A percentile compares a stretch with the other conserved stretches of the same genome.
Evolutionary conservation across 345 rosid species (phyloP).

Genomic region (Melastoma malabathricum): DNA sequence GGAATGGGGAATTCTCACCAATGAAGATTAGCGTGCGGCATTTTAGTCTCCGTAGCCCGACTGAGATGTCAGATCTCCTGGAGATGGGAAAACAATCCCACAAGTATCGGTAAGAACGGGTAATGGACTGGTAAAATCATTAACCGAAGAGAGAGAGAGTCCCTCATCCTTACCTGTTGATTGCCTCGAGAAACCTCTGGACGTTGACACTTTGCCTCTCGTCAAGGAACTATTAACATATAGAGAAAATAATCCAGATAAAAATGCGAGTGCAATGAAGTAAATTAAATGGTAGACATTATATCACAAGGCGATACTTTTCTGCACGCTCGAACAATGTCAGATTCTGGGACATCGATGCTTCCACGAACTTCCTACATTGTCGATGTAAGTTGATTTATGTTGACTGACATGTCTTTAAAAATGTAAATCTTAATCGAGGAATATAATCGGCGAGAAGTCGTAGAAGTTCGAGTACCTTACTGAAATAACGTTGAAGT

Average conservation of each 20-base stretch:
- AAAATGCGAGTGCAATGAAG: too few species aligned
- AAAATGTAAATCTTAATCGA: background rate
- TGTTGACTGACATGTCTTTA: too few species aligned
- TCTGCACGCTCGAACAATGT: constrained; percentile 84
- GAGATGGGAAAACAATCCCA: constrained; percentile 1
- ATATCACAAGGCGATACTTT: constrained; percentile 27
- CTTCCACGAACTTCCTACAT: constrained; percentile 81
- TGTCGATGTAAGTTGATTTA: background rate
- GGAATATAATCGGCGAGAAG: background rate
- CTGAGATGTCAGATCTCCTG: constrained; percentile 80
- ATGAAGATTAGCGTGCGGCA: constrained; percentile 85
- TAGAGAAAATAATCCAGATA: background rate
- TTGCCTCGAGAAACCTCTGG: constrained; percentile 53
- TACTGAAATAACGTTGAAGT: constrained; percentile 86
- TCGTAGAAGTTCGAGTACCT: constrained; percentile 31
- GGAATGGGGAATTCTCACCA: constrained; percentile 86
- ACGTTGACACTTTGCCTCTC: constrained; percentile 76
- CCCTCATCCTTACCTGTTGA: constrained; percentile 23
- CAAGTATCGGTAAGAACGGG: too few species aligned
- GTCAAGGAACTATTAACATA: constrained; percentile 49
- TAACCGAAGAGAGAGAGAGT: too few species aligned
- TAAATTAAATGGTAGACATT: too few species aligned
- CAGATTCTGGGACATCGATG: constrained; percentile 75
- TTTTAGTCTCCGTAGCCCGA: constrained; percentile 57
- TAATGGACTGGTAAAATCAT: too few species aligned